A percentile compares a stretch with the other conserved stretches of the same genome.
Evolutionary conservation across 163 green algal species (phyloP).

Genomic region (Chlorella variabilis): DNA sequence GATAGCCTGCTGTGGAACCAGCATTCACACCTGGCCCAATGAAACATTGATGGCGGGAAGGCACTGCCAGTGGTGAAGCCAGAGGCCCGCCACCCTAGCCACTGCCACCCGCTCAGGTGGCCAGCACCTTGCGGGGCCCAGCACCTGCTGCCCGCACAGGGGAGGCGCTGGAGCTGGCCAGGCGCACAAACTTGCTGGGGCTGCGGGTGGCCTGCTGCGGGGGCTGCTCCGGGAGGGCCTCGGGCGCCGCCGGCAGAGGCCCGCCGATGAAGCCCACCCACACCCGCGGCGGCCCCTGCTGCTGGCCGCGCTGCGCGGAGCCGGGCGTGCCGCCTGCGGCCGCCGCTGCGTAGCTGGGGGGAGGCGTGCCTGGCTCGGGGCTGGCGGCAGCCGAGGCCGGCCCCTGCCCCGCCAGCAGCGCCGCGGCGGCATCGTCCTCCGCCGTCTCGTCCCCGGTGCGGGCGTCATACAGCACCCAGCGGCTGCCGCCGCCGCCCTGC

Average conservation of each 20-base stretch:
- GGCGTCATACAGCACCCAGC: conserved; percentile 19
- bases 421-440: conserved; percentile 2
- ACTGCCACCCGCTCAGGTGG: conserved; percentile 4
- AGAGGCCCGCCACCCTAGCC: no score
- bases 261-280: conserved; percentile 13
- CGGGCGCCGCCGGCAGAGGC: not conserved
- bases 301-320: not conserved
- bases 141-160: not conserved
- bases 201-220: not conserved
- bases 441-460: not conserved
- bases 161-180: not conserved
- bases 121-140: conserved; percentile 7
- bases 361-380: not conserved
- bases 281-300: conserved; percentile 23
- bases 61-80: no score
- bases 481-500: not conserved
- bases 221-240: not conserved
- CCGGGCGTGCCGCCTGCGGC: not conserved
- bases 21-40: no score
- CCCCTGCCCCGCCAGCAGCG: not conserved
- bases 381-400: not conserved
- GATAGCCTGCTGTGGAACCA: no score
- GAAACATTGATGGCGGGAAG: no score
- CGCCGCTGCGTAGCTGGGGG: not conserved
- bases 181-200: conserved; percentile 6